Evolutionary conservation across 73 alveolate genomes (phyloP), one percentile per base, ranked within the genome.

Genomic region (Tetrahymena thermophila): DNA sequence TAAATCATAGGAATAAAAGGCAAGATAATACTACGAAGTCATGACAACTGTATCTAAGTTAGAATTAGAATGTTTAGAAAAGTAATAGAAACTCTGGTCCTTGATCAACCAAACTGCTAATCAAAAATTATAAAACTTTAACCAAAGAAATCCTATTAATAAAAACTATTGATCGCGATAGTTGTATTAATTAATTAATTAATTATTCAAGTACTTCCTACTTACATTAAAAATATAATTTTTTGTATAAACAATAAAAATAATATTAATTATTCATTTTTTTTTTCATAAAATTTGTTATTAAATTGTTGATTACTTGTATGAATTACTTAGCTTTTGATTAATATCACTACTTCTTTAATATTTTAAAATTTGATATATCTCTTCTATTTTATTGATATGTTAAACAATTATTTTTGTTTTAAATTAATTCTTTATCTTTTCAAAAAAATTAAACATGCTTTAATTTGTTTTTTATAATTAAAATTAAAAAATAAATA

Each of bases 1-100:
- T 83, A 94, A 35, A n/a, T n/a, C n/a, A n/a, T 71, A 94, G 71
- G 56, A 83, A 34, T 34, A 35, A 94, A 71, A 58, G 94, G 89
- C 89, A 3, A 71, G 89, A 71, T 71, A 71, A 71, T 71, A 71
- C 31, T 71, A 71, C 11, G 89, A 71, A n/a, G 89, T 71, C 11
- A 71, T 71, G 89, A 71, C 89, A 4, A 71, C 89, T 71, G 89
- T 71, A 19, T 71, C 89, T 71, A 71, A 71, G 37, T 71, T 71
- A 71, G 89, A 71, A 71, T 31, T 71, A 28, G 89, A 71, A 71
- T 71, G 89, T 19, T 28, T 71, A 28, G 89, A 71, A 31, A 71
- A 71, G 11, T 71, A 71, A 71, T 31, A 71, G 35, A 71, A 71
- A 31, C 89, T 71, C 23, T 71, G 89, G 89, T 71, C 35, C 17